Base-by-base conservation (phyloP, 441 rosid species). In the Croton setiger region DNA sequence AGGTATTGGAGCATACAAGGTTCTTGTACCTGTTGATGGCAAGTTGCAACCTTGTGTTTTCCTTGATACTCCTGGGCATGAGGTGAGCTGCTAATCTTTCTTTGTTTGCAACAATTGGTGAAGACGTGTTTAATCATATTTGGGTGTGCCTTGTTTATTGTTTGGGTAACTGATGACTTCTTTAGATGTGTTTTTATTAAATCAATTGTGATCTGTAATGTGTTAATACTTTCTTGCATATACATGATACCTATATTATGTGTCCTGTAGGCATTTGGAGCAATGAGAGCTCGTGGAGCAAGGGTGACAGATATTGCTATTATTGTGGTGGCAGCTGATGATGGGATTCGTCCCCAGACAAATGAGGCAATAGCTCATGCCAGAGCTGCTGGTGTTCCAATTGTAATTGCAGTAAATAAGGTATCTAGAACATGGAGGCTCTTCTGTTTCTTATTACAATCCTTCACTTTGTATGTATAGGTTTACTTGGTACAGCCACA, bases 201-300 rank as follows among this genome's bases (percentile, higher is more conserved):
- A 53, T 66, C 49, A 64, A 37, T 59, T 68, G 49, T 64, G 63
- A 73, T 48, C 53, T 35, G 41, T 68, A 56, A 63, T 18, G 23
- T 60, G 48, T 39, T 55, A 72, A 72, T 43, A 39, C 41, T 58
- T 72, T 27, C 63, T 75, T 78, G 52, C 63, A 72, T 72, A 72
- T 63, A 62, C 72, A 80, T 83, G 72, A 71, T 65, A 74, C 74
- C 64, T 79, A 27, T 74, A 45, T 67, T 74, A 76, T 79, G 54
- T 54, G 49, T 77, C 67, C 39, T 85, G 74, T 81, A 95, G 99
- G 98, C 98, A 72, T 95, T 92, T 87, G 99, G 98, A 72, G 99
- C 99, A 76, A 95, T 95, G 97, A 92, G 99, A 84, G 99, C 99
- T 78, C 98, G 97, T 33, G 98, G 98, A 71, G 96, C 99, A 31